Percentiles rank a stretch among this genome's conserved stretches.
These are phyloP conservation scores for Dispira simplex DNA, from an alignment of 192 early-diverging fungal species.

Conservation along the genomic window DNA sequence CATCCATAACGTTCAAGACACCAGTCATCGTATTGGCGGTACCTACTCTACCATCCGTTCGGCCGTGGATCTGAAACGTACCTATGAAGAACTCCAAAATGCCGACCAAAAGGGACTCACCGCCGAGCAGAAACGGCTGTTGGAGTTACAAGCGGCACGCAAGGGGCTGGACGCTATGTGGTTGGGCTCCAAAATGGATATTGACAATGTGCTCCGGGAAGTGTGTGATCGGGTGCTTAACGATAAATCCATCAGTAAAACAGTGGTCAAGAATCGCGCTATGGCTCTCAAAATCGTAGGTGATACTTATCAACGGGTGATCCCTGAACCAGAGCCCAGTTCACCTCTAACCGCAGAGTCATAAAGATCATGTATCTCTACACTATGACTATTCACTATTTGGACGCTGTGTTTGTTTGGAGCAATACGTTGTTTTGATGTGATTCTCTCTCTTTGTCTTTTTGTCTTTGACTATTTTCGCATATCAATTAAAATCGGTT, in stretches of 20 bases:
- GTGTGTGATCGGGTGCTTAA: slow-evolving; percentile 77
- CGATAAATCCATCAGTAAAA: slow-evolving; percentile 41
- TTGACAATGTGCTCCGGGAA: slow-evolving; percentile 81
- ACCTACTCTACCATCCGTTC: slow-evolving; percentile 84
- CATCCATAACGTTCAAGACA: slow-evolving; percentile 65
- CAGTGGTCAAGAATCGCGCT: slow-evolving; percentile 45
- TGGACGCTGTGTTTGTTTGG: too few relatives aligned
- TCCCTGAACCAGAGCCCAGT: slow-evolving; percentile 35
- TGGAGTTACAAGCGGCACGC: slow-evolving; percentile 53
- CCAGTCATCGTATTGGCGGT: slow-evolving; percentile 79
- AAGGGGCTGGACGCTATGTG: slow-evolving; percentile 84
- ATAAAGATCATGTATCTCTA: too few relatives aligned
- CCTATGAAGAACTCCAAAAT: slow-evolving; percentile 76
- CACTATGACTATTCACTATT: too few relatives aligned
- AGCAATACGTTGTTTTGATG: too few relatives aligned
- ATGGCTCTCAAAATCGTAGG: slow-evolving; percentile 76
- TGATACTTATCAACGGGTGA: slow-evolving; percentile 59
- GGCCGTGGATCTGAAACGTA: slow-evolving; percentile 84
- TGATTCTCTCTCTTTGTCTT: too few relatives aligned
- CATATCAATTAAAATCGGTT: too few relatives aligned
- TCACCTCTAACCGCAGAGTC: slow-evolving; percentile 11
- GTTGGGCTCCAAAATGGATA: slow-evolving; percentile 88
- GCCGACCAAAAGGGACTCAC: slow-evolving; percentile 74
- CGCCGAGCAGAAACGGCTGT: slow-evolving; percentile 40
- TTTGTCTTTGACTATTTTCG: too few relatives aligned